Evolutionary conservation across 306 rosid species (phyloP).

Genomic region (Heteromeles arbutifolia): DNA sequence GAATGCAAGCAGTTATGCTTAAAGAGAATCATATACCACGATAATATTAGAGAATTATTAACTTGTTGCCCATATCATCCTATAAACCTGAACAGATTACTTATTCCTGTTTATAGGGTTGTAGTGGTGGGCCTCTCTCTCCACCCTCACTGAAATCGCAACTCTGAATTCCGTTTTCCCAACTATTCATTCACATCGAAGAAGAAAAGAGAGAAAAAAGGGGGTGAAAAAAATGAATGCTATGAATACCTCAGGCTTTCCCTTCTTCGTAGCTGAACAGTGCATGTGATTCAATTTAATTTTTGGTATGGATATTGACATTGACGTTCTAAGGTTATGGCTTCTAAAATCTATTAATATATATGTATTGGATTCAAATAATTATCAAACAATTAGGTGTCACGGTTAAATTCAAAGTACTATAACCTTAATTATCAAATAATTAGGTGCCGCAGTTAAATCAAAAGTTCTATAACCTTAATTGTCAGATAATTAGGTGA

Average conservation of each 20-base stretch:
- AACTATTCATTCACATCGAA: not conserved
- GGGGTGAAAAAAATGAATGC: not conserved
- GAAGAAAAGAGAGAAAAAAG: not conserved
- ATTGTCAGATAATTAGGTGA: too few species aligned
- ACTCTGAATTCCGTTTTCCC: not conserved
- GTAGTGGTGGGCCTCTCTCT: not conserved
- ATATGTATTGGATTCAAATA: too few species aligned
- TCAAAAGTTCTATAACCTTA: not conserved
- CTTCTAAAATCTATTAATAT: not conserved
- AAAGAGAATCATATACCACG: too few species aligned
- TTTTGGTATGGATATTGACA: constrained; percentile 4
- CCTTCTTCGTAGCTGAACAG: constrained; percentile 5
- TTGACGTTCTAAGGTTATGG: constrained; percentile 17
- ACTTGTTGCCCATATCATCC: too few species aligned
- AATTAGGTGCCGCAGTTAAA: not conserved
- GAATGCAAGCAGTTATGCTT: not conserved
- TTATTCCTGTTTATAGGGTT: not conserved
- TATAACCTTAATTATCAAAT: not conserved
- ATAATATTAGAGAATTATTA: too few species aligned
- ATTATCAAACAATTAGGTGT: too few species aligned
- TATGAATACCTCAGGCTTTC: not conserved
- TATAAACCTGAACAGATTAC: not conserved
- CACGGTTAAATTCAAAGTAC: too few species aligned
- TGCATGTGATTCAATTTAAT: constrained; percentile 37
- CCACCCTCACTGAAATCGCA: not conserved